Evolutionary conservation across 768 basidiomycete genomes (phyloP).

Genomic region (Leccinum subgranulosum): DNA sequence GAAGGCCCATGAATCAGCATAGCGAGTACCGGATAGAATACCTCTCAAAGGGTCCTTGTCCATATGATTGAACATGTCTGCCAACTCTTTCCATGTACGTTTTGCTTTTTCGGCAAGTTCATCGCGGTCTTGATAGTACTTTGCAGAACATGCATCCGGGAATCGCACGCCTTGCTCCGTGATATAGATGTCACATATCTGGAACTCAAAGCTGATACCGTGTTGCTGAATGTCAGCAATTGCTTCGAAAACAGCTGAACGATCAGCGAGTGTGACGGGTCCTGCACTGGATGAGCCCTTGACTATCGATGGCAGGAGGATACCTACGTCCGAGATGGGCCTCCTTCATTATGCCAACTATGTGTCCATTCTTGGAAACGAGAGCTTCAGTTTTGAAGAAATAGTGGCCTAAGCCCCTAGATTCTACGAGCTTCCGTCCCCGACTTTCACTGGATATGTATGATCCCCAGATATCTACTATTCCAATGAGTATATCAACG

Average conservation of each 20-base stretch:
- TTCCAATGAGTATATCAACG: constrained; percentile 29
- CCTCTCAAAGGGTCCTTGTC: background rate
- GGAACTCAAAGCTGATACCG: constrained; percentile 21
- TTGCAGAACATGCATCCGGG: constrained; percentile 15
- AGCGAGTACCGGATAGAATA: constrained; percentile 1
- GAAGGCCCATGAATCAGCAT: background rate
- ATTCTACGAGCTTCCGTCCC: constrained; percentile 31
- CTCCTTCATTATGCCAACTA: constrained; percentile 33
- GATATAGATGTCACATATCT: constrained; percentile 25
- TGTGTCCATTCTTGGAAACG: constrained; percentile 25
- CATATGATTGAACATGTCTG: constrained; percentile 19
- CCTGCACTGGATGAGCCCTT: constrained; percentile 17
- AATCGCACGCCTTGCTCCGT: constrained; percentile 30
- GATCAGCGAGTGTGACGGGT: constrained; percentile 21
- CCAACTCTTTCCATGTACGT: constrained; percentile 15
- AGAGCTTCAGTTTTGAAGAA: constrained; percentile 31
- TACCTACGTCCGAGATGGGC: constrained; percentile 26
- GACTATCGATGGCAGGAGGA: background rate
- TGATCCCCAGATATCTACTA: constrained; percentile 20
- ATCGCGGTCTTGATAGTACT: constrained; percentile 22
- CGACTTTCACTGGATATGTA: constrained; percentile 26
- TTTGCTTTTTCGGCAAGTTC: constrained; percentile 21
- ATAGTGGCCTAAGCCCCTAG: constrained; percentile 25
- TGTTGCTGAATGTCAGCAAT: constrained; percentile 32
- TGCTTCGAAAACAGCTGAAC: constrained; percentile 27